Percentiles rank a stretch among this genome's conserved stretches.
Evolutionary conservation across 805 yeast species (phyloP).

Genomic region (Ogataea paradorogensis): DNA sequence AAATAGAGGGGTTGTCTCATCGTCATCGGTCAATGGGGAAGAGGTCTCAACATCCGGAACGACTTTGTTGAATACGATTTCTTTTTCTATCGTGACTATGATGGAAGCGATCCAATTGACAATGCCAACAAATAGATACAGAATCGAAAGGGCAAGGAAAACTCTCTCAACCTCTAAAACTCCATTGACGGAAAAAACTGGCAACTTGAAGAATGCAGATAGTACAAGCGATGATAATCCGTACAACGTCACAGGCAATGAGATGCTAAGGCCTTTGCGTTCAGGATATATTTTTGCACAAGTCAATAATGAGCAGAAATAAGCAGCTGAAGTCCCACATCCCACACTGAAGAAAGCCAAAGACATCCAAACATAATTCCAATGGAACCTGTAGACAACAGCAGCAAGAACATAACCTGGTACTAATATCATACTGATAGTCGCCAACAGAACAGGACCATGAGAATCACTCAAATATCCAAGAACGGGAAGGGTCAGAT

Average conservation of each 20-base stretch:
- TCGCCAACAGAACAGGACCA: conserved; percentile 72
- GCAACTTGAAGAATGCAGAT: conserved; percentile 53
- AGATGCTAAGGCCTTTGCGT: conserved; percentile 74
- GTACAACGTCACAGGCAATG: conserved; percentile 83
- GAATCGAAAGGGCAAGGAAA: conserved; percentile 48
- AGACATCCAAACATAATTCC: conserved; percentile 38
- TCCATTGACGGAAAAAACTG: conserved; percentile 31
- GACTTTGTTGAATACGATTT: conserved; percentile 37
- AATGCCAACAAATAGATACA: conserved; percentile 56
- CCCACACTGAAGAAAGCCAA: conserved; percentile 60
- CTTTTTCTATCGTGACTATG: conserved; percentile 57
- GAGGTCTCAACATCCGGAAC: conserved; percentile 19
- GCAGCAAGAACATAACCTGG: conserved; percentile 65
- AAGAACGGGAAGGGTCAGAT: conserved; percentile 74
- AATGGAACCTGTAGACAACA: conserved; percentile 29
- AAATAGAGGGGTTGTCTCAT: conserved; percentile 36
- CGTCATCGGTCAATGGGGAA: conserved; percentile 2
- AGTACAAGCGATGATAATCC: conserved; percentile 80
- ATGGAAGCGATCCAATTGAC: conserved; percentile 64
- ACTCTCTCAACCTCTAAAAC: conserved; percentile 47
- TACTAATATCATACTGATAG: conserved; percentile 57
- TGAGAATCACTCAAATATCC: conserved; percentile 84
- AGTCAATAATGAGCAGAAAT: conserved; percentile 67
- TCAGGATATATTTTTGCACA: conserved; percentile 85
- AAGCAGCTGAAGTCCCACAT: conserved; percentile 67